Percentiles rank a stretch among this genome's conserved stretches.
Conservation (phyloP, 2,329 filamentous ascomycete species). For the Pleurostoma richardsiae region DNA sequence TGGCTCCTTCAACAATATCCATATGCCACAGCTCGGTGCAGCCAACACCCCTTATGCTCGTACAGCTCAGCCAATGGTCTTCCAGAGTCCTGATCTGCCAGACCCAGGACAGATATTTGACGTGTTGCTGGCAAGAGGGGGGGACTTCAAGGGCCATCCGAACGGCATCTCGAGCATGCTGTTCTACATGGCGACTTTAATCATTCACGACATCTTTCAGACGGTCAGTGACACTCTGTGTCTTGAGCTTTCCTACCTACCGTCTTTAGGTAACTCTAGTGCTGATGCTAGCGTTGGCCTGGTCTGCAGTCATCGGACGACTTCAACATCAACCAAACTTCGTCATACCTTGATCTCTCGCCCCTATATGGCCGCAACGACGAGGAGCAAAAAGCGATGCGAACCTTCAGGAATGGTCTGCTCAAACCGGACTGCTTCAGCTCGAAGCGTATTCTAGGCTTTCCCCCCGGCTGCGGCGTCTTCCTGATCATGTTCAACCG, state of each 20-base stretch:
- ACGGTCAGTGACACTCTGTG: neutral
- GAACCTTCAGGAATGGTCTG: constrained; percentile 65
- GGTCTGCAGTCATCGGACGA: constrained; percentile 65
- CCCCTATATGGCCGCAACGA: constrained; percentile 68
- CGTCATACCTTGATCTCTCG: constrained; percentile 66
- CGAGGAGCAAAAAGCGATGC: constrained; percentile 59
- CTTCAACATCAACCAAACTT: constrained; percentile 58
- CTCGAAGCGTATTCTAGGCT: constrained; percentile 63
- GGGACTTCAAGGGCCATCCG: constrained; percentile 51
- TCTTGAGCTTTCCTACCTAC: no score
- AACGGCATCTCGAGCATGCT: constrained; percentile 69
- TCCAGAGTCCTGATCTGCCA: constrained; percentile 60
- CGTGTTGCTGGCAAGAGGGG: constrained; percentile 49
- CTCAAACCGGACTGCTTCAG: constrained; percentile 70
- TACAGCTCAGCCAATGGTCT: constrained; percentile 52
- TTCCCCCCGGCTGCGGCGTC: constrained; percentile 68
- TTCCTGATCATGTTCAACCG: constrained; percentile 74
- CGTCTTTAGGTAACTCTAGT: no score
- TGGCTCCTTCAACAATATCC: constrained; percentile 59
- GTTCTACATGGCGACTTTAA: constrained; percentile 69
- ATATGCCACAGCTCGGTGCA: constrained; percentile 55
- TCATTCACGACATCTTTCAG: constrained; percentile 51
- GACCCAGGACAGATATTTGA: constrained; percentile 62
- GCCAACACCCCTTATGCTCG: constrained; percentile 65
- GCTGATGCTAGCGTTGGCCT: constrained; percentile 22